Evolutionary conservation across 78 protist genomes (phyloP).

Genomic region (Bodo saltans): DNA sequence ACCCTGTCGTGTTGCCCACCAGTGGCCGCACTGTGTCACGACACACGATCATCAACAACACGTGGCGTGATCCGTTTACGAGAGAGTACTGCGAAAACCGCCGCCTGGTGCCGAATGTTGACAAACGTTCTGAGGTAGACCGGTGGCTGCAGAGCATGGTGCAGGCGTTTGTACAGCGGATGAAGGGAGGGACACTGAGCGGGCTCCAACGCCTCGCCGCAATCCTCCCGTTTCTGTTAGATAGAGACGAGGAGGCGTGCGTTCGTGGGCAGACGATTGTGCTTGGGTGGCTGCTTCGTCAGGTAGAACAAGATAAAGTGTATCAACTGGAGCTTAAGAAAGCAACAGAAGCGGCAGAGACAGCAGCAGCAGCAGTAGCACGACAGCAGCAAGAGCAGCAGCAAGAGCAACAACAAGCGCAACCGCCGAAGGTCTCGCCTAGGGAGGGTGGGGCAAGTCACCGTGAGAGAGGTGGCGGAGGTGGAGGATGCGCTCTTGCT

Average conservation of each 20-base stretch:
- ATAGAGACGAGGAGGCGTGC: constrained; percentile 25
- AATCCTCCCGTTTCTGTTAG: constrained; percentile 8
- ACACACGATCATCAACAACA: constrained; percentile 14
- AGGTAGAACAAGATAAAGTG: too few species aligned
- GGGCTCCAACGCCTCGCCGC: neutral
- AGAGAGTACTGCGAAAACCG: constrained; percentile 25
- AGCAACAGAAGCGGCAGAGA: neutral
- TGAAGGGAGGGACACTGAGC: neutral
- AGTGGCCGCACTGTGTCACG: constrained; percentile 15
- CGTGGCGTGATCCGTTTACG: constrained; percentile 26
- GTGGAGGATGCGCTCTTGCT: neutral
- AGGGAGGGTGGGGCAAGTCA: neutral
- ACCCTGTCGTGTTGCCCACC: constrained; percentile 25
- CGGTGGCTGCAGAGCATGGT: neutral
- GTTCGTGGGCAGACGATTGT: neutral
- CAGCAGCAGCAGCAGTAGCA: neutral
- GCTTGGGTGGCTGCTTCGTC: neutral
- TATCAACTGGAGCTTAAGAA: neutral
- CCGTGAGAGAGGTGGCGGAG: constrained; percentile 7
- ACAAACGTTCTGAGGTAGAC: constrained; percentile 7
- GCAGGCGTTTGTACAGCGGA: neutral
- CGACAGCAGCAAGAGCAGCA: neutral
- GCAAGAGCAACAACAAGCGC: too few species aligned
- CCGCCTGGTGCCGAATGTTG: constrained; percentile 19
- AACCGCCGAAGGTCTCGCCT: too few species aligned